These are phyloP conservation scores for Mycena vulgaris DNA, from an alignment of 768 basidiomycete genomes.

Conservation along the genomic window DNA sequence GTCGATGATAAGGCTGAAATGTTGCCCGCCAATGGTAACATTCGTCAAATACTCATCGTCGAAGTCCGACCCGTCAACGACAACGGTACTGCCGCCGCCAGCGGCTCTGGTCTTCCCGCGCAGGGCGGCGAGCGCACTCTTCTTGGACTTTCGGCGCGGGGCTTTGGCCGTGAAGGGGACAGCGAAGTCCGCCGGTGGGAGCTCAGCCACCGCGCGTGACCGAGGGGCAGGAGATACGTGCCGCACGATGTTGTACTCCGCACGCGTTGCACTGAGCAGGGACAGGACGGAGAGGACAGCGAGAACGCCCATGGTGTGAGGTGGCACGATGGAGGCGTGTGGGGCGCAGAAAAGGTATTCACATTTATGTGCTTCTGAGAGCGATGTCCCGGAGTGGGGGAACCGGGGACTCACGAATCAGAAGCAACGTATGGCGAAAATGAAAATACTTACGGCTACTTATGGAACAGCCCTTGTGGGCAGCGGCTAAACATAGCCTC, in stretches of 20 bases:
- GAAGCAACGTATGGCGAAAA: conserved; percentile 1
- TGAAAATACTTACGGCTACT: too few relatives aligned
- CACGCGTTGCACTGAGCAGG: conserved; percentile 8
- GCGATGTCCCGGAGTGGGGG: neutral
- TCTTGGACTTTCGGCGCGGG: conserved; percentile 32
- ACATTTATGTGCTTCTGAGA: neutral
- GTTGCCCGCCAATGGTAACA: conserved; percentile 37
- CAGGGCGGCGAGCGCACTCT: conserved; percentile 22
- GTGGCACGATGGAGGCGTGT: neutral
- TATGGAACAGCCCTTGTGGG: neutral
- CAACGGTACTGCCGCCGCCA: conserved; percentile 18
- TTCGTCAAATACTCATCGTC: conserved; percentile 40
- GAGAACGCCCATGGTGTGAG: conserved; percentile 28
- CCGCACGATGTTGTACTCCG: conserved; percentile 23
- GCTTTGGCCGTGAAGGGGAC: conserved; percentile 31
- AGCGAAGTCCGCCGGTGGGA: conserved; percentile 37
- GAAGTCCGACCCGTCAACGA: conserved; percentile 36
- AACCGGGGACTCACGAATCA: neutral
- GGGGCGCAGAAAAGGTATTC: neutral
- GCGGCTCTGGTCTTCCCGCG: conserved; percentile 1
- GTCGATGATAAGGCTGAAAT: conserved; percentile 39
- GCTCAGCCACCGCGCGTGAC: neutral
- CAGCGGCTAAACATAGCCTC: conserved; percentile 18
- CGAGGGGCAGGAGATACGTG: conserved; percentile 18
- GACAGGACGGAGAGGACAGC: conserved; percentile 16